A percentile compares a stretch with the other conserved stretches of the same genome.
These are phyloP conservation scores for Rhizopus stolonifer DNA, from an alignment of 371 early-diverging fungal species.

Conservation along the genomic window DNA sequence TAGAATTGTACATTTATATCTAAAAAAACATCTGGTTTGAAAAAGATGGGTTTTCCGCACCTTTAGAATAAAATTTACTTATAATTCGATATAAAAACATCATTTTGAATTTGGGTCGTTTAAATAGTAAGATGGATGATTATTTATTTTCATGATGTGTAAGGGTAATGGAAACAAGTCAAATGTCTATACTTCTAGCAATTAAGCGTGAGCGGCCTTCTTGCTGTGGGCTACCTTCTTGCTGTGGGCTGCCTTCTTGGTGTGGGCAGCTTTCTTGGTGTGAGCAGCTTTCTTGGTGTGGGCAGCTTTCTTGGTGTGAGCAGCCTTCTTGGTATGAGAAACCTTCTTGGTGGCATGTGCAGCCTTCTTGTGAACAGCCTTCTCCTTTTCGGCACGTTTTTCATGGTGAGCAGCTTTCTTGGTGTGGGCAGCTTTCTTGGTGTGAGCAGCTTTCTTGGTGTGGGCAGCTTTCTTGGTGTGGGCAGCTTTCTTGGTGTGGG, in stretches of 20 bases:
- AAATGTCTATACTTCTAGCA: background rate
- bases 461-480: background rate
- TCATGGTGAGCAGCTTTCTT: background rate
- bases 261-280: background rate
- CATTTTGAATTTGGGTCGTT: too few relatives aligned
- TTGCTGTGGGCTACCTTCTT: too few relatives aligned
- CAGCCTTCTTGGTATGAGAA: background rate
- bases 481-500: background rate
- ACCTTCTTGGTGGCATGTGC: background rate
- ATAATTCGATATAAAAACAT: too few relatives aligned
- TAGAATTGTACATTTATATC: too few relatives aligned
- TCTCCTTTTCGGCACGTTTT: background rate
- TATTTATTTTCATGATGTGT: background rate
- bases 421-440: background rate
- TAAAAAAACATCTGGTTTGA: too few relatives aligned
- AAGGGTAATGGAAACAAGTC: background rate
- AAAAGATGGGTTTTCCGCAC: too few relatives aligned
- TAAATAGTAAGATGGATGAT: background rate
- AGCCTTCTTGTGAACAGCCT: too few relatives aligned
- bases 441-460: constrained; percentile 6
- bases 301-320: constrained; percentile 1
- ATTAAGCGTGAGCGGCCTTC: background rate
- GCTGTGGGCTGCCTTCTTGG: too few relatives aligned
- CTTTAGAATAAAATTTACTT: too few relatives aligned
- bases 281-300: constrained; percentile 3